phyloP scores from a whole-genome alignment of 1,284 basidiomycete species.

The Melanopsichium pennsylvanicum region DNA sequence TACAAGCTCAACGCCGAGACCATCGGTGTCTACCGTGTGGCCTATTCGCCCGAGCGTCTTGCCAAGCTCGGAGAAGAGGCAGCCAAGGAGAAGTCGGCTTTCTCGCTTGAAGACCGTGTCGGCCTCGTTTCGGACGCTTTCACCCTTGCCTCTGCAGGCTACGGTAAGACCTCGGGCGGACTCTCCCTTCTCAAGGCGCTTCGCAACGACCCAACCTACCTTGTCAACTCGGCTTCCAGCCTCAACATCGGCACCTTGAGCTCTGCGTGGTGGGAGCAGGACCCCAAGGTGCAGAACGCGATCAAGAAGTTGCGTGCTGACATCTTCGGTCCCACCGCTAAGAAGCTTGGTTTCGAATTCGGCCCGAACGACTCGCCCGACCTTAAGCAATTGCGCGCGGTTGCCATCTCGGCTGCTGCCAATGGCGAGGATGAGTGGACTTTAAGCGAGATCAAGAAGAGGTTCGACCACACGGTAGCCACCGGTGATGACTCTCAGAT shows the following conservation, averaged over 20 bases:
- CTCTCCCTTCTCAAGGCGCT: conserved; percentile 77
- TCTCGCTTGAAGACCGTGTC: conserved; percentile 84
- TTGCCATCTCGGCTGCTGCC: conserved; percentile 74
- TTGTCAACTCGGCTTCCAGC: conserved; percentile 55
- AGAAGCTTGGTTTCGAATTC: conserved; percentile 82
- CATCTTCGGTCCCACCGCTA: conserved; percentile 81
- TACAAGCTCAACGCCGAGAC: conserved; percentile 89
- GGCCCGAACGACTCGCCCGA: conserved; percentile 76
- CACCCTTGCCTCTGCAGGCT: conserved; percentile 81
- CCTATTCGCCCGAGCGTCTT: conserved; percentile 83
- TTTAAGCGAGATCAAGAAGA: conserved; percentile 72
- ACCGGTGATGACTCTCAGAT: conserved; percentile 81
- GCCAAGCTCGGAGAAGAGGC: conserved; percentile 81
- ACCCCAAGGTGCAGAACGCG: conserved; percentile 70
- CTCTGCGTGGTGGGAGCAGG: conserved; percentile 84
- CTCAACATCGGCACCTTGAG: conserved; percentile 52
- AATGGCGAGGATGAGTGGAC: conserved; percentile 67
- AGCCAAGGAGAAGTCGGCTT: conserved; percentile 73
- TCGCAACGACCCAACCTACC: conserved; percentile 67
- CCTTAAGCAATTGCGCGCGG: conserved; percentile 77
- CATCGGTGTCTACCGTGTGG: conserved; percentile 87
- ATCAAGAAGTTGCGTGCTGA: conserved; percentile 65
- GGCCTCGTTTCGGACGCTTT: conserved; percentile 84
- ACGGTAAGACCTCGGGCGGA: conserved; percentile 78
- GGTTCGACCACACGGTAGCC: conserved; percentile 78